Conservation (phyloP, 2,329 filamentous ascomycete species). For the Cladosporium sp. region DNA sequence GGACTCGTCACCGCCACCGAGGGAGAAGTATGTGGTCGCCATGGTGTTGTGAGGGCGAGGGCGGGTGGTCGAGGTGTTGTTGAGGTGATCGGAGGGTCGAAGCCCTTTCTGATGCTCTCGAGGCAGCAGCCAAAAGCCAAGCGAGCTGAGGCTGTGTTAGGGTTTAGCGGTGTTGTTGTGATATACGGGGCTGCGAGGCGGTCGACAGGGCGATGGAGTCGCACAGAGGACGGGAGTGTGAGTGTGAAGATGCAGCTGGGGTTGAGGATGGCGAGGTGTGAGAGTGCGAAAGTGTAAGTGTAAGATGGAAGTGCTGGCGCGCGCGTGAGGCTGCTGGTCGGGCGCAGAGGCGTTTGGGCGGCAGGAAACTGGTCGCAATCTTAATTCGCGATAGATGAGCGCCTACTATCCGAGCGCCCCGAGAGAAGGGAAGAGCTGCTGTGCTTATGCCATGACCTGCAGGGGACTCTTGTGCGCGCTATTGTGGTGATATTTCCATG, state of each 20-base stretch:
- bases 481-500: not conserved
- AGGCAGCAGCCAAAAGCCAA: conserved; percentile 27
- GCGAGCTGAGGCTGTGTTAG: conserved; percentile 29
- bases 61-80: conserved; percentile 23
- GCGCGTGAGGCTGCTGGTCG: not conserved
- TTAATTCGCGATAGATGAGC: conserved; percentile 1
- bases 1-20: conserved; percentile 31
- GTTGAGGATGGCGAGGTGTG: not conserved
- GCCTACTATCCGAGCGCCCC: not conserved
- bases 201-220: conserved; percentile 13
- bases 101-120: conserved; percentile 25
- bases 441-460: not conserved
- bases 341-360: conserved; percentile 6
- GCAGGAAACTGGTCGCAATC: conserved; percentile 6
- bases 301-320: not conserved
- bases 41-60: conserved; percentile 23
- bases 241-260: conserved; percentile 11
- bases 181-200: not conserved
- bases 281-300: not conserved
- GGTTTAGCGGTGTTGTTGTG: conserved; percentile 7
- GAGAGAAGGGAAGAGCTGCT: not conserved
- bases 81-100: conserved; percentile 26
- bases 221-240: conserved; percentile 6
- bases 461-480: not conserved
- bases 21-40: conserved; percentile 31